Evolutionary conservation across 2,329 filamentous ascomycete species (phyloP).

Genomic region (Exutisphaerella laricina): DNA sequence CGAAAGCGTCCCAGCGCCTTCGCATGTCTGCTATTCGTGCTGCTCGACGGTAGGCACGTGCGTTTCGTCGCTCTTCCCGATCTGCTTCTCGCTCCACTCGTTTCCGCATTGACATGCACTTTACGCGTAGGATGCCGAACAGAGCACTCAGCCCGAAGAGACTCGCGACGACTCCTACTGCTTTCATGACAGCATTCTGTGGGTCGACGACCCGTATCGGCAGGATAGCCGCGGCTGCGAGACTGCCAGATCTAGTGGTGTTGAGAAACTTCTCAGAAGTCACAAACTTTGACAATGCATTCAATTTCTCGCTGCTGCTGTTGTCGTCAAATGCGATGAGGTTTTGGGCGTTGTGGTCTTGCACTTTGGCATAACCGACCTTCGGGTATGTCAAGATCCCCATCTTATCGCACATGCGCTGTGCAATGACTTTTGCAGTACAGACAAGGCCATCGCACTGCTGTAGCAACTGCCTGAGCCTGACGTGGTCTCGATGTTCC

Average conservation of each 20-base stretch:
- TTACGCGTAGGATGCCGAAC: conserved; percentile 41
- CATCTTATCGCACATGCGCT: conserved; percentile 31
- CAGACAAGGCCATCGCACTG: conserved; percentile 42
- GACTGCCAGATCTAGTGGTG: conserved; percentile 11
- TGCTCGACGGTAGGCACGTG: conserved; percentile 48
- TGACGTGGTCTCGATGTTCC: conserved; percentile 35
- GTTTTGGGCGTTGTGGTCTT: conserved; percentile 18
- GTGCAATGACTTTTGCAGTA: conserved; percentile 35
- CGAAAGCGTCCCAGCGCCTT: conserved; percentile 43
- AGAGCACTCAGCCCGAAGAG: conserved; percentile 42
- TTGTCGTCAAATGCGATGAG: conserved; percentile 19
- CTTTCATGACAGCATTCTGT: conserved; percentile 34
- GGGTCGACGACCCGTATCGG: conserved; percentile 18
- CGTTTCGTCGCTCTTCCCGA: conserved; percentile 50
- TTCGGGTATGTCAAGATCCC: conserved; percentile 20
- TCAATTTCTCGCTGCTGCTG: conserved; percentile 5
- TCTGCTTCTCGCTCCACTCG: conserved; percentile 50
- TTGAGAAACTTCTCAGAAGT: conserved; percentile 2
- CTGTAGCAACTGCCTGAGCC: conserved; percentile 37
- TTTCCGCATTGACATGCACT: conserved; percentile 46
- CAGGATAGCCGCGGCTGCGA: conserved; percentile 14
- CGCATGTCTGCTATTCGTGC: conserved; percentile 48
- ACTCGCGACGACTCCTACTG: conserved; percentile 41
- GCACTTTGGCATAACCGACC: conserved; percentile 20
- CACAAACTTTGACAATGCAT: conserved; percentile 8